A percentile compares a stretch with the other conserved stretches of the same genome.
Evolutionary conservation across 495 filamentous ascomycete genomes (phyloP).

Genomic region (Daldinia childiae): DNA sequence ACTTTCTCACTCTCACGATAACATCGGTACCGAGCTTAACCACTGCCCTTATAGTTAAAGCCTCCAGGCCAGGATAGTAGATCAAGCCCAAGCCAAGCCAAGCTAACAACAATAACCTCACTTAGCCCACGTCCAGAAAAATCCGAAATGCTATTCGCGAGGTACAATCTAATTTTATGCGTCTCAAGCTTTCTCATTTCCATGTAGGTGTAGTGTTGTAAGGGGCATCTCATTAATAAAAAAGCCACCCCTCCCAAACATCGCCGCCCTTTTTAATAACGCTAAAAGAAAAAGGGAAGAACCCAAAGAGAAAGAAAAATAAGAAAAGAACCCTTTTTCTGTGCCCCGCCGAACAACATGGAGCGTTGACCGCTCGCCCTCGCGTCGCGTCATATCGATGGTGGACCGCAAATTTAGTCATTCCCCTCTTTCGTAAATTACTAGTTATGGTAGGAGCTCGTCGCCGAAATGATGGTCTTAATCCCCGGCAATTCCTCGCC

Average conservation of each 20-base stretch:
- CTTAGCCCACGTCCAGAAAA: constrained; percentile 29
- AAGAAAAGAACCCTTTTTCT: constrained; percentile 15
- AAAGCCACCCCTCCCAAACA: not conserved
- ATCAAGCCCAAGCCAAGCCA: not conserved
- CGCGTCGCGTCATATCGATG: constrained; percentile 13
- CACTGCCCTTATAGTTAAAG: too few relatives aligned
- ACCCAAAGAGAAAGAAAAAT: not conserved
- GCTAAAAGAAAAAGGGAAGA: constrained; percentile 6
- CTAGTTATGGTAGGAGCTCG: constrained; percentile 20
- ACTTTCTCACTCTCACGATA: too few relatives aligned
- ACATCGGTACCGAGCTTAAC: too few relatives aligned
- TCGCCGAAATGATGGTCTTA: constrained; percentile 28
- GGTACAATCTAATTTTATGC: constrained; percentile 45
- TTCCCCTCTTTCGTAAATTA: constrained; percentile 18
- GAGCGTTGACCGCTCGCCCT: constrained; percentile 24
- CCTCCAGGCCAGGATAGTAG: too few relatives aligned
- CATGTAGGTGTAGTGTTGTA: constrained; percentile 2
- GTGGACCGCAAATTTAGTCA: constrained; percentile 12
- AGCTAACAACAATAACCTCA: constrained; percentile 4
- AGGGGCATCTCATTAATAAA: too few relatives aligned
- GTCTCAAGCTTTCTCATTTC: constrained; percentile 41
- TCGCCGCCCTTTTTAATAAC: constrained; percentile 30
- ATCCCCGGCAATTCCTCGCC: constrained; percentile 20
- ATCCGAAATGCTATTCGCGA: constrained; percentile 41
- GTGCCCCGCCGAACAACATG: constrained; percentile 12